Evolutionary conservation across 257 asterid species (phyloP), one percentile per base, ranked within the genome.

Genomic region (Lantana camara): DNA sequence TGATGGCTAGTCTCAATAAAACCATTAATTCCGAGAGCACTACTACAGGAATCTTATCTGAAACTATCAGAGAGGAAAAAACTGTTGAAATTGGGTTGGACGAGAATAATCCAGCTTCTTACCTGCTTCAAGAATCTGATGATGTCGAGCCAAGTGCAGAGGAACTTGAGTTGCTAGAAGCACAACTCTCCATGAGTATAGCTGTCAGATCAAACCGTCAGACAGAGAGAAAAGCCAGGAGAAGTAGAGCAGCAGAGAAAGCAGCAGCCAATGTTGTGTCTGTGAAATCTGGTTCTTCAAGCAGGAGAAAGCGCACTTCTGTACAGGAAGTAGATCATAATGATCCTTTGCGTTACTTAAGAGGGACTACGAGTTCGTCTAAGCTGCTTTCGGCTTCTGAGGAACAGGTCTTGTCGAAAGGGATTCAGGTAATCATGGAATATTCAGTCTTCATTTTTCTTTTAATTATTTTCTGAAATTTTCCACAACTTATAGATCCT

Each of bases 201-300:
- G 74, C 95, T 63, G 96, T 90, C 58, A 83, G 83, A 74, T 93
- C 99, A 52, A 77, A 73, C 3, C 99, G 97, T 57, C 97, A 85
- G 64, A 77, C 71, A 9, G 99, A 93, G 78, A 77, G 97, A 67
- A 84, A 84, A 70, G 88, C 83, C 14, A 79, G 67, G 81, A 85
- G 99, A 81, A 74, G 55, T 63, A 79, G 75, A 75, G 95, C 95
- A 49, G 95, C 83, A 56, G 90, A 90, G 75, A 93, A 78, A 80
- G 85, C 80, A 4, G 85, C 95, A 59, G 82, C 92, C 35, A 82
- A 78, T 50, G 64, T 74, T 37, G 89, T 83, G 66, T 79, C 96
- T 14, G 83, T 87, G 53, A 87, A 79, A 75, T 79, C 97, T 49
- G 90, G 88, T 70, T 79, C 98, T 35, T 71, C 90, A 23, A 72